These are phyloP conservation scores for Leptodermis oblonga DNA, from an alignment of 257 asterid species.

Conservation along the genomic window DNA sequence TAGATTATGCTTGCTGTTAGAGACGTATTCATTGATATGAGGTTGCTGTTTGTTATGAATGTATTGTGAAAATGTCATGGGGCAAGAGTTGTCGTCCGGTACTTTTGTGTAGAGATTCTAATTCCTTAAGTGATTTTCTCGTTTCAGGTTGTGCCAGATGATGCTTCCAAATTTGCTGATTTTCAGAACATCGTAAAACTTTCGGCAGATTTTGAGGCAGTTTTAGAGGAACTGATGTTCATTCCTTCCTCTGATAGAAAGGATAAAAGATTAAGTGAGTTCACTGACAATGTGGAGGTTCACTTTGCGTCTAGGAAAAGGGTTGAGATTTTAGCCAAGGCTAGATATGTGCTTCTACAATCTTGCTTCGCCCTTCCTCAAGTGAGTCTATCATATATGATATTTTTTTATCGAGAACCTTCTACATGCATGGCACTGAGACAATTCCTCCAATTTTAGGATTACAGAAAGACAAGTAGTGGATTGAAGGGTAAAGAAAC, in stretches of 20 bases:
- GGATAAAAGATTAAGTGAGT: no score
- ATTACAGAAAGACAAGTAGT: conserved; percentile 25
- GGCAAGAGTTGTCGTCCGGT: background rate
- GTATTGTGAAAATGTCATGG: background rate
- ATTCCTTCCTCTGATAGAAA: conserved; percentile 74
- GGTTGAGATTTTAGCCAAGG: conserved; percentile 79
- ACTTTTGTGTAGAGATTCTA: conserved; percentile 4
- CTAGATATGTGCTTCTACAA: conserved; percentile 67
- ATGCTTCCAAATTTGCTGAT: conserved; percentile 88
- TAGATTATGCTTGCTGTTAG: background rate
- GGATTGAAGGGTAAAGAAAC: conserved; percentile 33
- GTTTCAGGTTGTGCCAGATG: conserved; percentile 81
- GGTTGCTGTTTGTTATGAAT: background rate
- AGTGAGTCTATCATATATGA: conserved; percentile 39
- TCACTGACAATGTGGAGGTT: no score
- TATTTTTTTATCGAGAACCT: background rate
- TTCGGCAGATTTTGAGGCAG: conserved; percentile 70
- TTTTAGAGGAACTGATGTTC: conserved; percentile 63
- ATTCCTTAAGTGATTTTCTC: conserved; percentile 21
- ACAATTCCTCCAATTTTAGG: conserved; percentile 35
- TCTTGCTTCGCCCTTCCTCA: conserved; percentile 68
- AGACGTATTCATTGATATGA: background rate
- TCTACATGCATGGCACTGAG: background rate
- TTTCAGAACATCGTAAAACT: conserved; percentile 74
- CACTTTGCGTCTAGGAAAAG: conserved; percentile 82